Evolutionary conservation across 257 asterid genomes (phyloP).

Genomic region (Lithospermum erythrorhizon): DNA sequence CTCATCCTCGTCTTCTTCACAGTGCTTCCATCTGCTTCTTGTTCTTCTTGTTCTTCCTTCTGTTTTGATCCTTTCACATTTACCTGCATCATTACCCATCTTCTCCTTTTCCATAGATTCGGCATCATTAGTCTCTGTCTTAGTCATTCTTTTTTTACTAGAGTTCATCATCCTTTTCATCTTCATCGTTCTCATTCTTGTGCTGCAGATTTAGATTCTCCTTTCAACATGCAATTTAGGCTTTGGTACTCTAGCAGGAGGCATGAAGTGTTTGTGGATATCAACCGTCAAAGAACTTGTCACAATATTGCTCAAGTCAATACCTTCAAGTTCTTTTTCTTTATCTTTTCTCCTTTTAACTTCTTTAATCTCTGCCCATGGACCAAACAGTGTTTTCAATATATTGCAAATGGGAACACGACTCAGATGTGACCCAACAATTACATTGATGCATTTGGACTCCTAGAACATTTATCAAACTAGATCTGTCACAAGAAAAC

Average conservation of each 20-base stretch:
- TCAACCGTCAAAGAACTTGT: slow-evolving; percentile 82
- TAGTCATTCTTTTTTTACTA: slow-evolving; percentile 11
- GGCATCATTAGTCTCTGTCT: slow-evolving; percentile 20
- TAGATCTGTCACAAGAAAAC: no score
- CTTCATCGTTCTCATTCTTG: slow-evolving; percentile 22
- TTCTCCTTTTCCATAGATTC: slow-evolving; percentile 19
- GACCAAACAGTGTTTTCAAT: slow-evolving; percentile 7
- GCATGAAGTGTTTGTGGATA: slow-evolving; percentile 57
- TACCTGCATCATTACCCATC: slow-evolving; percentile 10
- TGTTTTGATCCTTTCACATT: slow-evolving; percentile 5
- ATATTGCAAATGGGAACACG: neutral
- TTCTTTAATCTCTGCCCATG: slow-evolving; percentile 69
- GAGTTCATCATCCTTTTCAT: slow-evolving; percentile 6
- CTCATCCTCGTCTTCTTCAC: slow-evolving; percentile 13
- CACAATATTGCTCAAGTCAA: slow-evolving; percentile 83
- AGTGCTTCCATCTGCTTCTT: slow-evolving; percentile 10
- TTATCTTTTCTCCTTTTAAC: slow-evolving; percentile 77
- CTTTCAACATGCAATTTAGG: slow-evolving; percentile 28
- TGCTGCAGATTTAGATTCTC: slow-evolving; percentile 24
- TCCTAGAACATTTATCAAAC: no score
- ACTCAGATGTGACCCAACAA: no score
- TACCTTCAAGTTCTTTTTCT: slow-evolving; percentile 94
- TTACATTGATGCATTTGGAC: no score
- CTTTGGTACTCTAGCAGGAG: slow-evolving; percentile 30
- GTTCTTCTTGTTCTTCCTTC: slow-evolving; percentile 6